Evolutionary conservation across 768 basidiomycete genomes (phyloP), one percentile per base, ranked within the genome.

Genomic region (Boletales sp.): DNA sequence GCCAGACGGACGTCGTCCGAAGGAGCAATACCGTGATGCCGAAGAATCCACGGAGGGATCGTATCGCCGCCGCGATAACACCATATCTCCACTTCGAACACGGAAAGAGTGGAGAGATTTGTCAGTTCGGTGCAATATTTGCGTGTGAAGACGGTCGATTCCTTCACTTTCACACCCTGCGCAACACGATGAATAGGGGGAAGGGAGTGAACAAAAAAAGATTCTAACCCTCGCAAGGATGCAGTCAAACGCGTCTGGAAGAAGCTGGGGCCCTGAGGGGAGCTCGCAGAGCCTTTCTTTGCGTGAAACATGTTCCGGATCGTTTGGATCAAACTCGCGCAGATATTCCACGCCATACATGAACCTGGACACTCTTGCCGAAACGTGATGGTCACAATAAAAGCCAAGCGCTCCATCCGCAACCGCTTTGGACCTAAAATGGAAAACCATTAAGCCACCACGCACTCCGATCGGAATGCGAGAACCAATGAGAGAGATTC

Each of bases 21-120:
- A 28, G 19, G 37, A 14, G 41, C 40, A 33, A 12, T 59, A 77
- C 57, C 59, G 51, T 78, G 76, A 14, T 78, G 70, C 48, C 87
- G 72, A 41, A 81, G 73, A 46, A 90, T 90, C 87, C 87, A 90
- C 56, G 82, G 79, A 1, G 87, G 87, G 32, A 84, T 71, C 8
- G 68, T 72, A 55, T 84, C 80, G 40, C 84, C 84, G n/a, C 87
- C 87, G 60, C 87, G 74, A 67, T 80, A 90, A 62, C 87, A 90
- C 87, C 87, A 90, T 56, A 90, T 78, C 64, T 90, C 87, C 25
- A 90, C 87, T 62, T 90, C 87, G 56, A 90, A 90, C 15, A 89
- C 84, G 13, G 84, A 86, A 5, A 89, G 73, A 57, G 87, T 84
- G 4, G 82, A 80, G 30, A 90, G 63, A 54, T 79, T 88, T 9